These are phyloP conservation scores for Daldinia eschscholtzii DNA, from an alignment of 2,329 filamentous ascomycete species.

Conservation along the genomic window DNA sequence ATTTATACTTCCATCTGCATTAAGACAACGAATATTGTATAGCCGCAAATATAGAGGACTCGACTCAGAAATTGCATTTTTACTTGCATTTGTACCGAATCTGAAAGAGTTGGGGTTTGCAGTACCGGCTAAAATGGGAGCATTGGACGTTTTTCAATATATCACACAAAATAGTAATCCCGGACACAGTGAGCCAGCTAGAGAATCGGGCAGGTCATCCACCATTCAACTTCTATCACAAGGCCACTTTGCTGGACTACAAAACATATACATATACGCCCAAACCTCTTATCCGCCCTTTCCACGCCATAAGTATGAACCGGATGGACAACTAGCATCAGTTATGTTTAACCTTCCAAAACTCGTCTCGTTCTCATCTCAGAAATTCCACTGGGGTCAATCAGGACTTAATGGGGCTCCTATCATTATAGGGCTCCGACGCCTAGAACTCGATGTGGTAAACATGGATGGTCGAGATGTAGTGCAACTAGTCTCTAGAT, in stretches of 20 bases:
- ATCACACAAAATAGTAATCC: not conserved
- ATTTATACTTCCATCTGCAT: not conserved
- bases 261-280: not conserved
- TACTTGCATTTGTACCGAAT: not conserved
- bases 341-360: not conserved
- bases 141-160: not conserved
- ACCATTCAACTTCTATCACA: not conserved
- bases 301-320: not conserved
- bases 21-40: not conserved
- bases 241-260: slow-evolving; percentile 3
- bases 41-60: not conserved
- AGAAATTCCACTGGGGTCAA: too few species aligned
- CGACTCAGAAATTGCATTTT: not conserved
- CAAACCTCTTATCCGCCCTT: too few species aligned
- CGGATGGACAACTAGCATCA: not conserved
- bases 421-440: not conserved
- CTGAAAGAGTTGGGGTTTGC: not conserved
- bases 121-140: not conserved
- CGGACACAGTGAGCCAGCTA: too few species aligned
- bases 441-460: not conserved
- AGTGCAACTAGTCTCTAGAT: not conserved
- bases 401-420: not conserved
- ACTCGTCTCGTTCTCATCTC: not conserved
- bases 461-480: not conserved
- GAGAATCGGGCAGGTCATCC: not conserved